phyloP scores from a whole-genome alignment of 768 basidiomycete species.

The Udeniomyces megalosporus region DNA sequence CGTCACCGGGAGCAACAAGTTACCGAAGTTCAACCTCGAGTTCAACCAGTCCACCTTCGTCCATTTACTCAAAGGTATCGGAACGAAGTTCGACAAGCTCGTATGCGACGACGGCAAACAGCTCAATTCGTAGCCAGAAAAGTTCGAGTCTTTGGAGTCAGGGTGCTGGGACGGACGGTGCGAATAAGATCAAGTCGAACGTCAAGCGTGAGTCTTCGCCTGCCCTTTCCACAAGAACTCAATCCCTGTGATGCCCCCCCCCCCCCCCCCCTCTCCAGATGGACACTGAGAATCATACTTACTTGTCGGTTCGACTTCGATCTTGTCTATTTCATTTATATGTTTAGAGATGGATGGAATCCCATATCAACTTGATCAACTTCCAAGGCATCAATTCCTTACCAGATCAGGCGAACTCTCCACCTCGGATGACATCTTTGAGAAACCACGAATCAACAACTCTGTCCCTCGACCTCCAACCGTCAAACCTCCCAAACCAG shows the following conservation, averaged over 20 bases:
- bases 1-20: constrained; percentile 6
- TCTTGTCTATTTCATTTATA: neutral
- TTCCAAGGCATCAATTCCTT: constrained; percentile 33
- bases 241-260: neutral
- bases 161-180: neutral
- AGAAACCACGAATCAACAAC: neutral
- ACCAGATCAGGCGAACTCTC: constrained; percentile 7
- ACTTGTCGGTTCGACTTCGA: neutral
- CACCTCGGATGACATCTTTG: constrained; percentile 14
- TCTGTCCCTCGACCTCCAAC: constrained; percentile 9
- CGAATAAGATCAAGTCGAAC: constrained; percentile 32
- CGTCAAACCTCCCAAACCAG: constrained; percentile 13
- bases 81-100: constrained; percentile 3
- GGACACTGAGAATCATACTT: too few species aligned
- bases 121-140: neutral
- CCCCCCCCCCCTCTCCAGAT: neutral
- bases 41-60: constrained; percentile 21
- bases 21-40: constrained; percentile 52
- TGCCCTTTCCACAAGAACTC: too few species aligned
- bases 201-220: constrained; percentile 75
- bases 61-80: constrained; percentile 5
- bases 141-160: constrained; percentile 3
- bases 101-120: constrained; percentile 7
- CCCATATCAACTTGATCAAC: constrained; percentile 54
- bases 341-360: constrained; percentile 55